Evolutionary conservation across 2,329 filamentous ascomycete species (phyloP).

Genomic region (Ramichloridium luteum): DNA sequence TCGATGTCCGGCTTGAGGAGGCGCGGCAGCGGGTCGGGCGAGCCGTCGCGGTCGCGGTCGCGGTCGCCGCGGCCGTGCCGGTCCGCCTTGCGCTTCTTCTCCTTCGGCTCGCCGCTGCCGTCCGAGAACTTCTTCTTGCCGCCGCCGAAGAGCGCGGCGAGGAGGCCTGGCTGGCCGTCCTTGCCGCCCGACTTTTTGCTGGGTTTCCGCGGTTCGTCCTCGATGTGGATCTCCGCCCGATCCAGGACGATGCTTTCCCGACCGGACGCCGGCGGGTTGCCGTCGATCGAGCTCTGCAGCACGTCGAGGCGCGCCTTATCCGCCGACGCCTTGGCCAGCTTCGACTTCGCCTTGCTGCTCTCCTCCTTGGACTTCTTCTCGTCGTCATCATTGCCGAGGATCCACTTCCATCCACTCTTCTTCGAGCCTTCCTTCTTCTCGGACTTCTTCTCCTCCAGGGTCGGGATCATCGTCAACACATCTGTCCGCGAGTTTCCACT

Average conservation of each 20-base stretch:
- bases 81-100: slow-evolving; percentile 54
- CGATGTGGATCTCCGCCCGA: slow-evolving; percentile 60
- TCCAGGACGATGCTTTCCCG: slow-evolving; percentile 79
- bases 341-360: slow-evolving; percentile 26
- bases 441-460: slow-evolving; percentile 60
- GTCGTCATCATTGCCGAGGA: slow-evolving; percentile 57
- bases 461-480: slow-evolving; percentile 68
- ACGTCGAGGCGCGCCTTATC: slow-evolving; percentile 78
- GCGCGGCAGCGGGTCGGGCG: slow-evolving; percentile 65
- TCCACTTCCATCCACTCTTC: slow-evolving; percentile 80
- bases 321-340: slow-evolving; percentile 45
- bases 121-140: slow-evolving; percentile 59
- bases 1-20: slow-evolving; percentile 76
- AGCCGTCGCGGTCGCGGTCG: slow-evolving; percentile 60
- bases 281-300: slow-evolving; percentile 75
- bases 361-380: slow-evolving; percentile 49
- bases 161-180: slow-evolving; percentile 56
- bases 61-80: no score
- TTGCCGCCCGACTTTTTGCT: slow-evolving; percentile 78
- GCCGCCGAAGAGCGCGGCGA: slow-evolving; percentile 84
- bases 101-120: slow-evolving; percentile 55
- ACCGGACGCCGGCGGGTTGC: slow-evolving; percentile 36
- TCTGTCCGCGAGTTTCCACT: slow-evolving; percentile 58
- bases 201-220: slow-evolving; percentile 75
- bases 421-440: slow-evolving; percentile 51